Conservation (phyloP, 1,284 basidiomycete species). For the Rhodotorula sp. region DNA sequence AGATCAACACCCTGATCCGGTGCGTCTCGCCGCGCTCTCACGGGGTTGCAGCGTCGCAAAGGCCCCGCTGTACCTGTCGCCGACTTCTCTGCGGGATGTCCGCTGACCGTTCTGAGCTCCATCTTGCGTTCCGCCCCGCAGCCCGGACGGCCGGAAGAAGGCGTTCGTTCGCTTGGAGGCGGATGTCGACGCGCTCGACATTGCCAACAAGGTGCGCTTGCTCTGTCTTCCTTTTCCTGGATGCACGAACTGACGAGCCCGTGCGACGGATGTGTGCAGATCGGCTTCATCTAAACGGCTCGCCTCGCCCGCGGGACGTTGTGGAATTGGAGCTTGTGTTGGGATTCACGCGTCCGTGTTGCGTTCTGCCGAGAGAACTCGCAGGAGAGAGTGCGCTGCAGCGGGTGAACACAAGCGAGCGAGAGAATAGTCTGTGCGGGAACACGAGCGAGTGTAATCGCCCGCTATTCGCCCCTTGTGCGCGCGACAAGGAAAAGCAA, state of each 20-base stretch:
- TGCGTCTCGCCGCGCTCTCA: background rate
- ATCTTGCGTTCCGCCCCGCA: conserved; percentile 48
- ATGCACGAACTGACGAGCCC: background rate
- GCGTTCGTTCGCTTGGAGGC: conserved; percentile 93
- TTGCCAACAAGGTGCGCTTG: conserved; percentile 90
- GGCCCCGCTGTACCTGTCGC: too few species aligned
- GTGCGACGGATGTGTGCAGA: conserved; percentile 54
- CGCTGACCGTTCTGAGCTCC: background rate
- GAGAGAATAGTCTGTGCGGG: background rate
- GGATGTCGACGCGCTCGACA: conserved; percentile 96
- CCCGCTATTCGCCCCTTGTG: too few species aligned
- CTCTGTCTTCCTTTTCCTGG: conserved; percentile 8
- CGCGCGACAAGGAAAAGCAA: background rate
- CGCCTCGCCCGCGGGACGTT: background rate
- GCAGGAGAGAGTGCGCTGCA: background rate
- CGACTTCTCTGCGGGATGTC: background rate
- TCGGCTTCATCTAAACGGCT: conserved; percentile 72
- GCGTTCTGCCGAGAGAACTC: background rate
- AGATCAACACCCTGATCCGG: conserved; percentile 97
- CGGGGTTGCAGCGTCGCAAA: too few species aligned
- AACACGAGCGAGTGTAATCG: too few species aligned
- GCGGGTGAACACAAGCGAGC: background rate
- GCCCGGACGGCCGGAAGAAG: conserved; percentile 99
- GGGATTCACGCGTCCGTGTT: background rate
- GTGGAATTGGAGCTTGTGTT: background rate